Base-by-base conservation (phyloP, 192 early-diverging fungal species). In the Pilaira anomala region DNA sequence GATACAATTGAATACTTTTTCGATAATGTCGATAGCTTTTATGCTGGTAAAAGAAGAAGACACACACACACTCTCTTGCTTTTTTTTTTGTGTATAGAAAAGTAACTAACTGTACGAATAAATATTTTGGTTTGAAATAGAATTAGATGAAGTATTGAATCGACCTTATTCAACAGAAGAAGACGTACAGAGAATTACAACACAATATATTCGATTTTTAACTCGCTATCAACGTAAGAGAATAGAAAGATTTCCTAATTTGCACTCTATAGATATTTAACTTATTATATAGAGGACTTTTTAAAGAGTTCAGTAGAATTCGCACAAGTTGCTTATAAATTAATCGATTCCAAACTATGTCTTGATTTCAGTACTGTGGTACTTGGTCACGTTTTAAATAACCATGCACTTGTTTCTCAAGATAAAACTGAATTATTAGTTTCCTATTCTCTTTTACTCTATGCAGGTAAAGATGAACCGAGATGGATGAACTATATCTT, bases 331-430 rank as follows among this genome's bases (percentile, higher is more conserved):
- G 75, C 73, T 16, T 85, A 82, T 54, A 75, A 77, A n/a, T 62
- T 85, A 21, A 52, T 85, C 19, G 80, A 82, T 58, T 80, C 83
- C 14, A 62, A 72, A 21, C 48, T 78, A 29, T 85, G 76, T 57
- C 60, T 65, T 14, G 74, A 68, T 33, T 71, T 69, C 54, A 69
- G 64, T 25, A 64, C 67, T 12, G 64, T 24, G 4, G 61, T 74
- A 24, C 48, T 79, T 12, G 62, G 50, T 41, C 71, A 63, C 48
- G 4, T 76, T 11, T 50, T 79, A 30, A 53, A 51, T 6, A 36
- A 40, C 0, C 67, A 60, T 44, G 73, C 77, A 3, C 50, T 68
- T n/a, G 39, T 24, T 11, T 59, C 62, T 8, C 52, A 53, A 11
- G 57, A 69, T 14, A 59, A 55, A 4, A 41, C 66, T 36, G 78